These are phyloP conservation scores for Uromyces viciae-fabae DNA, from an alignment of 1,284 basidiomycete species.

Conservation along the genomic window DNA sequence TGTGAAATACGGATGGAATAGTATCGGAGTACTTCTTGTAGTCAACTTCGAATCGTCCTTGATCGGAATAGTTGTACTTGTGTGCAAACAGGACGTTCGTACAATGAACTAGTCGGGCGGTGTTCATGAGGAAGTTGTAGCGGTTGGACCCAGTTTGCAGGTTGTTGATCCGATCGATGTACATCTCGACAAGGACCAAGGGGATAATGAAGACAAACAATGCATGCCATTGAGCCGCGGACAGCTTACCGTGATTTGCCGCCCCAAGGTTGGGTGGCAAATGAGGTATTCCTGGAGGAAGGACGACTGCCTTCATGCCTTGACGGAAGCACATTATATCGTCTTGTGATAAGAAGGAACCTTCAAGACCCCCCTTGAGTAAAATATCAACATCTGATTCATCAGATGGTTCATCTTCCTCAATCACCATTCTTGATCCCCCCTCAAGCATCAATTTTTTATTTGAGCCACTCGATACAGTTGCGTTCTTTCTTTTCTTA, in stretches of 20 bases:
- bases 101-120: not conserved
- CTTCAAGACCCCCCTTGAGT: constrained; percentile 7
- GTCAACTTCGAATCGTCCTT: constrained; percentile 4
- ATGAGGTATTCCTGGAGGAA: constrained; percentile 18
- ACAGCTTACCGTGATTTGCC: constrained; percentile 19
- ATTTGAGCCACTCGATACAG: not conserved
- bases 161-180: not conserved
- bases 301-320: not conserved
- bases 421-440: not conserved
- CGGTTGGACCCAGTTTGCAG: not conserved
- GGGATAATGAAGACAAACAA: constrained; percentile 34
- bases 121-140: constrained; percentile 17
- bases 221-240: constrained; percentile 22
- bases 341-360: constrained; percentile 1
- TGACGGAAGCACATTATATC: not conserved
- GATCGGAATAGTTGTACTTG: not conserved
- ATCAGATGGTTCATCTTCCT: not conserved
- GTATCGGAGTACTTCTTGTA: constrained; percentile 23
- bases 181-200: constrained; percentile 18
- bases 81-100: constrained; percentile 10
- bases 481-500: not conserved
- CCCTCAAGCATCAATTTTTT: not conserved
- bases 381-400: not conserved
- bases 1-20: not conserved
- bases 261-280: constrained; percentile 28